Percentiles rank a stretch among this genome's conserved stretches.
Evolutionary conservation across 345 rosid genomes (phyloP).

Genomic region (Anastatica hierochuntica): DNA sequence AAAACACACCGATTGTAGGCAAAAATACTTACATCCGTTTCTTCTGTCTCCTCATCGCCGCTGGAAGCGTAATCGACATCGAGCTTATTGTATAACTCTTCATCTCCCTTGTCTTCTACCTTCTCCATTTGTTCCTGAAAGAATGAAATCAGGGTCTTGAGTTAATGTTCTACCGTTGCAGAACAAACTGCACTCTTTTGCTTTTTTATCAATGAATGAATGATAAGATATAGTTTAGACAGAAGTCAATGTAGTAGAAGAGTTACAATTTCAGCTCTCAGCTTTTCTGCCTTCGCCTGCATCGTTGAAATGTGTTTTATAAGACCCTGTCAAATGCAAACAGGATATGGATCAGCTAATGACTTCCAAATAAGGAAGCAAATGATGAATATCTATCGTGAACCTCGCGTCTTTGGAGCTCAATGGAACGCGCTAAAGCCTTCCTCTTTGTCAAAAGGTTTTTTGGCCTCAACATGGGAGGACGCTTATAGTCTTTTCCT

Average conservation of each 20-base stretch:
- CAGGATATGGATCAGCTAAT: conserved; percentile 8
- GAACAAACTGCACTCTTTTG: not conserved
- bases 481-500: conserved; percentile 78
- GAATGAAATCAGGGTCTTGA: not conserved
- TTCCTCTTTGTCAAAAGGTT: conserved; percentile 92
- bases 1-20: not conserved
- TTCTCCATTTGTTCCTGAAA: conserved; percentile 59
- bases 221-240: not conserved
- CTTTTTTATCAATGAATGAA: not conserved
- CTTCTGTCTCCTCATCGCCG: conserved; percentile 44
- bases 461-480: conserved; percentile 67
- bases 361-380: not conserved
- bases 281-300: conserved; percentile 44
- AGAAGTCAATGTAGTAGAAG: not conserved
- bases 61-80: conserved; percentile 58
- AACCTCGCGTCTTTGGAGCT: conserved; percentile 93
- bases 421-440: conserved; percentile 93
- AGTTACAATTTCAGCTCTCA: conserved; percentile 72
- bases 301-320: conserved; percentile 45
- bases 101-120: conserved; percentile 47
- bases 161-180: conserved; percentile 1
- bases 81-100: conserved; percentile 50
- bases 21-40: conserved; percentile 3
- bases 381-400: not conserved
- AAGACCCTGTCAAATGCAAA: conserved; percentile 63